Base-by-base conservation (phyloP, 2,329 filamentous ascomycete genomes). In the Passalora sequoiae region DNA sequence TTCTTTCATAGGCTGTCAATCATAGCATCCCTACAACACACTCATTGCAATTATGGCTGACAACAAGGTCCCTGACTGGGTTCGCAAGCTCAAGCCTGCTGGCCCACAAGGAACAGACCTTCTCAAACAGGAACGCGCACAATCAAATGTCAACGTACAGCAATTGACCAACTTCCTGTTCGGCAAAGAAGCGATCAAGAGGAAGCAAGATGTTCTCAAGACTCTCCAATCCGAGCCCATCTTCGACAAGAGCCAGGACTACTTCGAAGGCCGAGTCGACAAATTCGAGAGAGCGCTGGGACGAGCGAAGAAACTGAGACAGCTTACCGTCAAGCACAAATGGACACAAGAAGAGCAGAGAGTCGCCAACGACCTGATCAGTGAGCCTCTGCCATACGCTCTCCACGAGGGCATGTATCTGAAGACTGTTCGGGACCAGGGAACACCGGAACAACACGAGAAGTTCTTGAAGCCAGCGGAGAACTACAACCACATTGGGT, bases 161-260 rank as follows among this genome's bases (percentile, higher is more conserved):
- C 77, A 80, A 59, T 71, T 89, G 6, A 77, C 81, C 35, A 72
- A 78, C 39, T 81, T 86, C 57, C 71, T 89, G 35, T 84, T 85
- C 64, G 84, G 81, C 16, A 78, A 79, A 56, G 74, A 82, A 46
- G 72, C 72, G 4, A 70, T 88, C 8, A 72, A 81, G 44, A 72
- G 76, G 31, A 80, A 82, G 56, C 66, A 75, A 2, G 69, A 69
- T 17, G 73, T 89, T 20, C 68, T 87, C 4, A 67, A 75, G 36
- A 73, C 86, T n/a, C 73, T 89, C 4, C 69, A 81, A 55, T 63
- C 72, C 0, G 83, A 89, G 46, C 76, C 78, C 40, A 74, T 87
- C 44, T 89, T 89, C 54, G 82, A 89, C 66, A 89, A 89, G 68
- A 80, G 80, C 3, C 80, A 84, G 52, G 87, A 88, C 61, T 86